Evolutionary conservation across 208 protist species (phyloP).

Genomic region (Vickermania ingenoplastis): DNA sequence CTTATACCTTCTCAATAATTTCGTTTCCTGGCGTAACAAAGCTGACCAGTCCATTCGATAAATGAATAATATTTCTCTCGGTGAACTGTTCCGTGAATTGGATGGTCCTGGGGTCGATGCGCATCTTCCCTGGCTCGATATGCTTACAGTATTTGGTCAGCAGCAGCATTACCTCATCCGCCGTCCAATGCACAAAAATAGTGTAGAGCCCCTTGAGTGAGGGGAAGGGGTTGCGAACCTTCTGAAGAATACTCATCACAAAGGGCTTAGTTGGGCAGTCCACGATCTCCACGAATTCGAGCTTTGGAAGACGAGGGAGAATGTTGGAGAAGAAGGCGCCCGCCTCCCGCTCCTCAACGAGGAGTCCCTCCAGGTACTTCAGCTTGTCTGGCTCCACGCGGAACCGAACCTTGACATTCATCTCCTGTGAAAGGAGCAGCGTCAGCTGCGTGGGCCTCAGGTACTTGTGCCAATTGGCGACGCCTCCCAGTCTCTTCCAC

Average conservation of each 20-base stretch:
- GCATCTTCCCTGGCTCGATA: not conserved
- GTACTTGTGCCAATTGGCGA: not conserved
- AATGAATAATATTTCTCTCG: not conserved
- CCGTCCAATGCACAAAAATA: not conserved
- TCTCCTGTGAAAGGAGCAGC: not conserved
- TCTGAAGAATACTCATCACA: not conserved
- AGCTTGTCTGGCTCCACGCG: not conserved
- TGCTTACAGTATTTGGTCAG: not conserved
- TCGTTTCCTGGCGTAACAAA: no score
- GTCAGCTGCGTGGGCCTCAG: constrained; percentile 1
- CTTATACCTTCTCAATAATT: no score
- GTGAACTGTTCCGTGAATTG: not conserved
- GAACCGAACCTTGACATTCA: not conserved
- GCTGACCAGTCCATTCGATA: not conserved
- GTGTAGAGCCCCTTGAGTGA: not conserved
- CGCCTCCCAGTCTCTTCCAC: not conserved
- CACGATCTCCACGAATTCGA: not conserved
- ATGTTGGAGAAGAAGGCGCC: not conserved
- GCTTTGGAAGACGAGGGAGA: constrained; percentile 3
- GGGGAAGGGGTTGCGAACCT: not conserved
- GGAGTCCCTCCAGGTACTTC: not conserved
- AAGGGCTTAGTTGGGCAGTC: not conserved
- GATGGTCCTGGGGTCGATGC: not conserved
- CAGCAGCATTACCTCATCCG: not conserved
- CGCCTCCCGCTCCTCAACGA: not conserved